These are phyloP conservation scores for Termitomyces sp. DNA, from an alignment of 768 basidiomycete species.

Conservation along the genomic window DNA sequence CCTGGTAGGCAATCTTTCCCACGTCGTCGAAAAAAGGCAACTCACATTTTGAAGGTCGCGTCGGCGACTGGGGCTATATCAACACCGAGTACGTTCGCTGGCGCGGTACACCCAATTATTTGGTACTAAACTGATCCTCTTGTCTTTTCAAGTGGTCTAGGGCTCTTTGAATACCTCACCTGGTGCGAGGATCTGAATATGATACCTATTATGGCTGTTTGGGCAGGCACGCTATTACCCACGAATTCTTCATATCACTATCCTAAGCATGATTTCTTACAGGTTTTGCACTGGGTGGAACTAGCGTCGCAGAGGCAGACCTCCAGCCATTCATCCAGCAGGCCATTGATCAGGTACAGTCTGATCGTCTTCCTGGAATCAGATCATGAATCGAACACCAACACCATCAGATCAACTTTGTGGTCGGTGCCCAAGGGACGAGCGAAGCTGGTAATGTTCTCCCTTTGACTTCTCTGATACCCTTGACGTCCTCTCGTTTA, in stretches of 20 bases:
- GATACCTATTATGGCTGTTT: constrained; percentile 60
- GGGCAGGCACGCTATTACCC: constrained; percentile 33
- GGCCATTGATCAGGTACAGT: constrained; percentile 41
- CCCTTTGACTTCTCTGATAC: not conserved
- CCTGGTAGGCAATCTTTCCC: constrained; percentile 26
- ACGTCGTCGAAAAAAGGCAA: not conserved
- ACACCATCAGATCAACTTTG: constrained; percentile 46
- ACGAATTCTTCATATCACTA: not conserved
- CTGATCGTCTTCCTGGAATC: not conserved
- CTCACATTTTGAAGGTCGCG: constrained; percentile 30
- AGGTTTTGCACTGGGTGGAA: constrained; percentile 48
- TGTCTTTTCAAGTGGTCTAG: constrained; percentile 20
- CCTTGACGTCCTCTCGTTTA: constrained; percentile 12
- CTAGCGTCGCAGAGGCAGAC: constrained; percentile 34
- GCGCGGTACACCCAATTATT: constrained; percentile 5
- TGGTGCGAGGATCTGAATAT: constrained; percentile 53
- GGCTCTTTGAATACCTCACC: constrained; percentile 31
- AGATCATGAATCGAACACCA: not conserved
- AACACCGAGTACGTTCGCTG: constrained; percentile 44
- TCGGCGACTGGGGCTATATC: constrained; percentile 59
- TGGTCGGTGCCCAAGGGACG: constrained; percentile 36
- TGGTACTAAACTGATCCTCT: not conserved
- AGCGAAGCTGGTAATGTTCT: constrained; percentile 29
- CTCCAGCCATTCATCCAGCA: constrained; percentile 49
- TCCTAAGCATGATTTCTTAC: not conserved